Base-by-base conservation (phyloP, 116 monocot species). In the Iris pallida region DNA sequence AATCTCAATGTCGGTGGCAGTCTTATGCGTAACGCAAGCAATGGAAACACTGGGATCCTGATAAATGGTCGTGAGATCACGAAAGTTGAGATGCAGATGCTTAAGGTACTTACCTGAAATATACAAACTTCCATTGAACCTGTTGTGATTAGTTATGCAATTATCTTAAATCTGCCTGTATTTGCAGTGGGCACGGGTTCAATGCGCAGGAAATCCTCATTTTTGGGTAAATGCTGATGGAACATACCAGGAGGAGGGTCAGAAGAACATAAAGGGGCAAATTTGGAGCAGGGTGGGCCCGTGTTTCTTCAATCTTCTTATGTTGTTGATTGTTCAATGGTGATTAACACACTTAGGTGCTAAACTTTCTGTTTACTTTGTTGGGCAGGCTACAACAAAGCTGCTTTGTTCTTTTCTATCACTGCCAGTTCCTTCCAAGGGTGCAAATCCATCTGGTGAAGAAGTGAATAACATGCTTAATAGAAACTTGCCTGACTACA, bases 191-290 rank as follows among this genome's bases (percentile, higher is more conserved):
- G 90, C 90, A 68, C 88, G 99, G 64, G 99, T 99, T 65, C 94
- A 90, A 20, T 88, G 88, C 81, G 99, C 94, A 69, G 99, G 99
- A 57, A 84, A 74, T 63, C 99, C 99, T 71, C 99, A 99, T 49
- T 99, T 90, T 73, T 99, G 99, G 99, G 78, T 99, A 72, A 88
- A 99, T 91, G 75, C 93, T 72, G 99, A 99, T 83, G 99, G 99
- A 44, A 78, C 94, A 19, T 99, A 99, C 78, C 88, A 82, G 73
- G 99, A 99, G 61, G 99, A 99, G 75, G 99, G 99, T 4, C 90
- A 90, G 64, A 99, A 88, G 72, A 93, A 80, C 61, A 79, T 86
- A 53, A 99, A 85, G 66, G 99, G 99, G 13, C 75, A 86, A 18
- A 74, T 99, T 60, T 99, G 99, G 99, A 79, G 76, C 61, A 93